phyloP scores from a whole-genome alignment of 495 filamentous ascomycete species.

The Delitschia confertaspora region DNA sequence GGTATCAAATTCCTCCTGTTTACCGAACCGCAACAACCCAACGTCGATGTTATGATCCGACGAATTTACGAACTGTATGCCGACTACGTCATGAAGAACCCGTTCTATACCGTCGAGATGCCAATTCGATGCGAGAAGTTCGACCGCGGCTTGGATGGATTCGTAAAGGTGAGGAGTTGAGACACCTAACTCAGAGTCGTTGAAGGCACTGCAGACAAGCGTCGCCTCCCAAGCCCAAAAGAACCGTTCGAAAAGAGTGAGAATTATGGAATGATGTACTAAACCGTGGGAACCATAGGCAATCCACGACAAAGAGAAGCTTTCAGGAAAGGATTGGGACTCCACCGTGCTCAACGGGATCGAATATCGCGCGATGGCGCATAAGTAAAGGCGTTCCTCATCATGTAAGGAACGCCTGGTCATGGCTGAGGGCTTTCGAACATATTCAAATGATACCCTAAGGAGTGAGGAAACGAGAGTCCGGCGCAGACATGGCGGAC shows the following conservation, averaged over 20 bases:
- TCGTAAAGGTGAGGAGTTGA: slow-evolving; percentile 45
- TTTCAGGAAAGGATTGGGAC: not conserved
- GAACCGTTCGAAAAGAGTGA: not conserved
- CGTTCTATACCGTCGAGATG: slow-evolving; percentile 97
- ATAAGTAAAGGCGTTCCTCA: not conserved
- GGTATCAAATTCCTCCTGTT: slow-evolving; percentile 94
- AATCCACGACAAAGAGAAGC: not conserved
- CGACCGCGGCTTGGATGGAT: slow-evolving; percentile 70
- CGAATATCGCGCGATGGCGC: not conserved
- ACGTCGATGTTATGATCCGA: slow-evolving; percentile 70
- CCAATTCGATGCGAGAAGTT: slow-evolving; percentile 90
- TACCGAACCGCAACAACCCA: slow-evolving; percentile 82
- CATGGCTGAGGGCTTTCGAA: not conserved
- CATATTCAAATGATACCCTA: not conserved
- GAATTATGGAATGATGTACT: slow-evolving; percentile 1
- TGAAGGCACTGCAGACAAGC: not conserved
- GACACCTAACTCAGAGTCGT: not conserved
- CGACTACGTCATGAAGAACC: slow-evolving; percentile 99
- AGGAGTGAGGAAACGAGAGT: too few relatives aligned
- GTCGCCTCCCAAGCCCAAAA: not conserved
- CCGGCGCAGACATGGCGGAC: too few relatives aligned
- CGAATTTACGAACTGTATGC: slow-evolving; percentile 90
- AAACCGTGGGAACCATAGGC: not conserved
- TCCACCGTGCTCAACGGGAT: not conserved
- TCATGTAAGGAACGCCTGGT: not conserved